Base-by-base conservation (phyloP, 306 rosid genomes). In the Begonia peltatifolia region DNA sequence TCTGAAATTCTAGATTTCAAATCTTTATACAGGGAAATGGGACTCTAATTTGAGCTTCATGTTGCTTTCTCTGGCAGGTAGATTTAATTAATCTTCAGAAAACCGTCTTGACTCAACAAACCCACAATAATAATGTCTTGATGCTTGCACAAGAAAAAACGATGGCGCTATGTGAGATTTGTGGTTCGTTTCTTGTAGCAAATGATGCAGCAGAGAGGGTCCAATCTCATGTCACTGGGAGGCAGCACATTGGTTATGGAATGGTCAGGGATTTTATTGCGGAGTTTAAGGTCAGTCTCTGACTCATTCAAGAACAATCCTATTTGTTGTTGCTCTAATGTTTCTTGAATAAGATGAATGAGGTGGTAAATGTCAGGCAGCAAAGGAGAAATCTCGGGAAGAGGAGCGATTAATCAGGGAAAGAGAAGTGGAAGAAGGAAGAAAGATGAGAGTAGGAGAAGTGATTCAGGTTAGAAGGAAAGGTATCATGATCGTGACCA, bases 161-260 rank as follows among this genome's bases (percentile, higher is more conserved):
- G 68, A 90, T 90, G 99, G 94, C 94, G 47, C 93, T 90, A 8
- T 90, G 99, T 64, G 99, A 90, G 76, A 80, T 75, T 14, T 90
- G 99, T 75, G 99, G 99, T 68, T 90, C 99, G 61, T 90, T 90
- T 77, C 99, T 90, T 47, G 83, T 90, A 48, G 99, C 94, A 61
- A 90, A 90, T 73, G 99, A 90, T 86, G 99, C 95, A 58, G 87
- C 76, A 42, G 99, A 90, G 77, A 80, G 99, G 77, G 79, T 87
- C 36, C 99, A 90, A 53, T 90, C 99, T 68, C 99, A 90, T 63
- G 72, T 90, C 57, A 79, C 94, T 8, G 99, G 99, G 66, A 90
- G 86, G 77, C 99, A 85, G 68, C 99, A 90, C 65, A 86, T 90
- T 73, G 99, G 99, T 38, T 90, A 86, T 81, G 99, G 99, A 57